Percentiles rank a stretch among this genome's conserved stretches.
phyloP scores from a whole-genome alignment of 2,329 filamentous ascomycete species.

The Colletotrichum caudatum region DNA sequence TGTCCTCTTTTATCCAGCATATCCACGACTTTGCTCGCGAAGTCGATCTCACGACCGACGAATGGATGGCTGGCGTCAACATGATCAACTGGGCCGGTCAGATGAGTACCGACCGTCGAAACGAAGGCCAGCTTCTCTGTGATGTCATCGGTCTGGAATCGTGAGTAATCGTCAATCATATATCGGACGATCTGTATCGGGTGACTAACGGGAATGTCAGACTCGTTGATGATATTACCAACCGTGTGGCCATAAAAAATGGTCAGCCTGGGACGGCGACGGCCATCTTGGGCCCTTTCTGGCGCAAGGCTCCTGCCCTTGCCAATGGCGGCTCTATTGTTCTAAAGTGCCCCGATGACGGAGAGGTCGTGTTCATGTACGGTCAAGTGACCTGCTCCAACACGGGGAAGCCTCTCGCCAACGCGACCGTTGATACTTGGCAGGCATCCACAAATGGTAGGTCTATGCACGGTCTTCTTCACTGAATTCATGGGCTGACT shows the following conservation, averaged over 20 bases:
- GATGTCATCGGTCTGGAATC: conserved; percentile 82
- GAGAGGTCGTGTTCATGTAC: conserved; percentile 72
- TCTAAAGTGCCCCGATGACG: conserved; percentile 60
- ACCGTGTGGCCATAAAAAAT: conserved; percentile 65
- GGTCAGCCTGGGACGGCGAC: conserved; percentile 72
- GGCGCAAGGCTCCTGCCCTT: conserved; percentile 78
- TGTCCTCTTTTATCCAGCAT: conserved; percentile 77
- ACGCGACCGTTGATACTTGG: conserved; percentile 81
- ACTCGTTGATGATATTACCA: conserved; percentile 85
- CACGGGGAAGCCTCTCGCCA: conserved; percentile 73
- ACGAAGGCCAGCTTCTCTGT: conserved; percentile 79
- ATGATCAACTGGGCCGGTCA: conserved; percentile 72
- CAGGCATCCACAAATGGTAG: conserved; percentile 79
- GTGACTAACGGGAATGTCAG: conserved; percentile 45
- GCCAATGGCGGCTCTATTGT: conserved; percentile 78
- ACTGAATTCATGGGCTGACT: not conserved
- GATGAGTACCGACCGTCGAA: conserved; percentile 75
- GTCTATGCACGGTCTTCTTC: conserved; percentile 5
- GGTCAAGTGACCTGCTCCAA: conserved; percentile 67
- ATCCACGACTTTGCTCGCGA: conserved; percentile 86
- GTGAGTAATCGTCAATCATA: conserved; percentile 48
- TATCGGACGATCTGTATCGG: not conserved
- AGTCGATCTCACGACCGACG: conserved; percentile 81
- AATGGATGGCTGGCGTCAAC: conserved; percentile 79
- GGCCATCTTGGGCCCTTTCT: conserved; percentile 88